Conservation (phyloP, 805 yeast genomes). For the Suhomyces sp. region DNA sequence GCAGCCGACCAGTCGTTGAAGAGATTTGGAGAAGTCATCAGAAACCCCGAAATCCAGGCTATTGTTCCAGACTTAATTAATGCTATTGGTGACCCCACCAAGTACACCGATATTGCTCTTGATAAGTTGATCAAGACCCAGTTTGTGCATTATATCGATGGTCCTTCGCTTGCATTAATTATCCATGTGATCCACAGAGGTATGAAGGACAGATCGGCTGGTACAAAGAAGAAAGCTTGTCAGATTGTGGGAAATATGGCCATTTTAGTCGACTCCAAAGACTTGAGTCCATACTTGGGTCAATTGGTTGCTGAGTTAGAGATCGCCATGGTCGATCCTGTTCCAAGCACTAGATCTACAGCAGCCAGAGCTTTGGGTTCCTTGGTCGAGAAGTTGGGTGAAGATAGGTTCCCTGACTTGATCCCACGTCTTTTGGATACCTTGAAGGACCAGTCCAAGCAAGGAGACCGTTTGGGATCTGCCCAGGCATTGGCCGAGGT, state of each 20-base stretch:
- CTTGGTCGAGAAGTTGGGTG: slow-evolving; percentile 93
- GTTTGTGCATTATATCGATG: slow-evolving; percentile 96
- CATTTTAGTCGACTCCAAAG: slow-evolving; percentile 84
- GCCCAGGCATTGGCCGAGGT: slow-evolving; percentile 97
- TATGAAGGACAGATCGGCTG: slow-evolving; percentile 90
- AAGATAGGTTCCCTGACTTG: slow-evolving; percentile 88
- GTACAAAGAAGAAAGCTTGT: slow-evolving; percentile 88
- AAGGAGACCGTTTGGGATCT: slow-evolving; percentile 93
- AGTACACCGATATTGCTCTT: slow-evolving; percentile 80
- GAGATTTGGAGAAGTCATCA: slow-evolving; percentile 92
- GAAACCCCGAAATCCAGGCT: slow-evolving; percentile 95
- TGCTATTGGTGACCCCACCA: slow-evolving; percentile 96
- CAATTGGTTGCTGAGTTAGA: slow-evolving; percentile 80
- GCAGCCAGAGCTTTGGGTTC: slow-evolving; percentile 98
- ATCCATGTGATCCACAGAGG: slow-evolving; percentile 95
- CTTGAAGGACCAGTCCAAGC: slow-evolving; percentile 68
- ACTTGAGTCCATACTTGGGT: slow-evolving; percentile 78
- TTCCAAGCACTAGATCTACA: slow-evolving; percentile 93
- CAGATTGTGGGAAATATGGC: slow-evolving; percentile 99
- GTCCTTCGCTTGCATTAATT: slow-evolving; percentile 93
- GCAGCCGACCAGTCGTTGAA: slow-evolving; percentile 89
- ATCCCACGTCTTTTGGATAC: slow-evolving; percentile 76
- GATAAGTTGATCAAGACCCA: slow-evolving; percentile 85
- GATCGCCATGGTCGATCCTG: slow-evolving; percentile 97
- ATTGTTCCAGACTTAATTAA: slow-evolving; percentile 81